Percentiles rank a stretch among this genome's conserved stretches.
phyloP scores from a whole-genome alignment of 1,284 basidiomycete species.

The Irpex lacteus region DNA sequence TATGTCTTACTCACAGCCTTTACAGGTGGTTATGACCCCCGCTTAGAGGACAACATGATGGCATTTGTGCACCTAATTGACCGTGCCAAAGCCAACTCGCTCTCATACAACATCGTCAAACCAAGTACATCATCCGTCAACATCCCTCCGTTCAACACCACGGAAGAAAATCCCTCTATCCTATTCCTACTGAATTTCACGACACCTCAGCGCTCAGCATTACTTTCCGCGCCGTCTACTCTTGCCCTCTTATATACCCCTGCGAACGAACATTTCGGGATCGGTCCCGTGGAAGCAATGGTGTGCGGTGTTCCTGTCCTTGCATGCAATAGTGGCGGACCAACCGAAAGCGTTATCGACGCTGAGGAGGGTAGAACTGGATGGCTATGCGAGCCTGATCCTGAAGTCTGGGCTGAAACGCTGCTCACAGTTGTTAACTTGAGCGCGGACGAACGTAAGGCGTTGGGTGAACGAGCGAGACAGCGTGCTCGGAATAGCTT shows the following conservation, averaged over 20 bases:
- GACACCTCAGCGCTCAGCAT: constrained; percentile 72
- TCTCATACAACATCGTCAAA: constrained; percentile 54
- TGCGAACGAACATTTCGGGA: constrained; percentile 95
- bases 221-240: constrained; percentile 66
- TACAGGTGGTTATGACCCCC: constrained; percentile 75
- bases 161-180: constrained; percentile 32
- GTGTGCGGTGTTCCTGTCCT: constrained; percentile 87
- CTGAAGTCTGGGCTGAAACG: constrained; percentile 67
- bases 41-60: constrained; percentile 67
- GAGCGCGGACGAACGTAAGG: constrained; percentile 39
- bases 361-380: constrained; percentile 44
- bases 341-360: constrained; percentile 85
- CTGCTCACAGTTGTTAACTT: constrained; percentile 62
- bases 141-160: constrained; percentile 37
- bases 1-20: not conserved
- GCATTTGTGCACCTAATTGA: constrained; percentile 60
- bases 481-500: constrained; percentile 58
- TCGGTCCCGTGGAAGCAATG: constrained; percentile 96
- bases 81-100: constrained; percentile 46
- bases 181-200: constrained; percentile 88
- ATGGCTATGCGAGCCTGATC: constrained; percentile 66
- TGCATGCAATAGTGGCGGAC: constrained; percentile 88
- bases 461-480: constrained; percentile 53
- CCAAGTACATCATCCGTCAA: constrained; percentile 35
- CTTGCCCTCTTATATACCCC: constrained; percentile 90